These are phyloP conservation scores for Oxytropis ochrocephala DNA, from an alignment of 306 rosid species.

Conservation along the genomic window DNA sequence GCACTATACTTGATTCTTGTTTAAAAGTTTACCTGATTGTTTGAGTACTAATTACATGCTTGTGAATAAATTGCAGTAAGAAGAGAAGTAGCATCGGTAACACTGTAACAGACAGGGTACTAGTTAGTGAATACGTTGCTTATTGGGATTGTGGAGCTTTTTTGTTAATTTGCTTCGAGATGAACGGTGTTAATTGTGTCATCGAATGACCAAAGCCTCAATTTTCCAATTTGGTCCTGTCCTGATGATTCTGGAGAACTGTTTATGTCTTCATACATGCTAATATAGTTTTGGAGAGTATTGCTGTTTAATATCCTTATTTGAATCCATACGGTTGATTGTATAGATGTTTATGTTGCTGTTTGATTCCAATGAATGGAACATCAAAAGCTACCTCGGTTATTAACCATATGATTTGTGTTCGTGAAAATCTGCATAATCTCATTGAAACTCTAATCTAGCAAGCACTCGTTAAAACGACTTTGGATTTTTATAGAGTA, in stretches of 20 bases:
- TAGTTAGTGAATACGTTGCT: slow-evolving; percentile 49
- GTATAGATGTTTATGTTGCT: slow-evolving; percentile 5
- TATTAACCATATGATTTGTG: neutral
- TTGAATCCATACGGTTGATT: neutral
- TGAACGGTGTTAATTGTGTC: neutral
- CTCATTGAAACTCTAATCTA: neutral
- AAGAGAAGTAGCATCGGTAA: slow-evolving; percentile 39
- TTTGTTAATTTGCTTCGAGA: neutral
- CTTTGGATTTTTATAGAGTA: neutral
- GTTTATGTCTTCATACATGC: neutral
- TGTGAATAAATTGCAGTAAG: slow-evolving; percentile 54
- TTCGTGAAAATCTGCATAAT: neutral
- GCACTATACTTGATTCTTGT: neutral
- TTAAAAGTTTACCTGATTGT: neutral
- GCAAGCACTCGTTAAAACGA: neutral
- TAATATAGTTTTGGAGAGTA: neutral
- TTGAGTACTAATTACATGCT: slow-evolving; percentile 15
- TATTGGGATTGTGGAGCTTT: neutral
- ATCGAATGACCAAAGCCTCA: neutral
- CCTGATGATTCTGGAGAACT: neutral
- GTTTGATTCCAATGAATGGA: neutral
- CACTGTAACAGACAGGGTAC: slow-evolving; percentile 39
- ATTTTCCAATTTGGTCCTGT: neutral
- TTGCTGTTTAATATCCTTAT: neutral
- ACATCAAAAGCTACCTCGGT: too few relatives aligned